These are phyloP conservation scores for Nicotiana tomentosiformis DNA, from an alignment of 257 asterid genomes.

Conservation along the genomic window DNA sequence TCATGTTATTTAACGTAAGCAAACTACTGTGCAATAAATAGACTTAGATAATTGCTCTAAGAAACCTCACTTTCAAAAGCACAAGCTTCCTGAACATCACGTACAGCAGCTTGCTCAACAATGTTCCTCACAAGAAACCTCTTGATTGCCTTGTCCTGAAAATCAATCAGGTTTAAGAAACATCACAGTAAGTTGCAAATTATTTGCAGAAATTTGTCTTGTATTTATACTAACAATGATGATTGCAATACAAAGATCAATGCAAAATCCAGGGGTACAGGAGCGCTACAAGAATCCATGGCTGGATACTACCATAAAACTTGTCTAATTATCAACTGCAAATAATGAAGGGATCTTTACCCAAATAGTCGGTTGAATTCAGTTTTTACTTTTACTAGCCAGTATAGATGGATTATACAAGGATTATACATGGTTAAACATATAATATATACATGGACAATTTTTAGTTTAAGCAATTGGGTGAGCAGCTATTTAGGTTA, in stretches of 20 bases:
- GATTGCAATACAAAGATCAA: not conserved
- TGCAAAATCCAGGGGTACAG: not conserved
- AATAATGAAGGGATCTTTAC: too few species aligned
- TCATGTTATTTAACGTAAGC: not conserved
- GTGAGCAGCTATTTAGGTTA: too few species aligned
- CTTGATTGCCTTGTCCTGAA: slow-evolving; percentile 66
- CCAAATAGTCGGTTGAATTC: too few species aligned
- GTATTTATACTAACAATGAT: not conserved
- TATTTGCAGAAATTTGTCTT: not conserved
- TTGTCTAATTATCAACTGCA: not conserved
- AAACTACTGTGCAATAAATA: not conserved
- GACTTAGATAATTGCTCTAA: not conserved
- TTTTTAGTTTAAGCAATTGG: too few species aligned
- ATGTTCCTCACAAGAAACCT: slow-evolving; percentile 61
- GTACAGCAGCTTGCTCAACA: slow-evolving; percentile 68
- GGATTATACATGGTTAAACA: too few species aligned
- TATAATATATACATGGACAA: too few species aligned
- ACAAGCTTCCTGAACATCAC: slow-evolving; percentile 71
- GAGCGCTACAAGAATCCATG: not conserved
- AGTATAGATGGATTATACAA: too few species aligned
- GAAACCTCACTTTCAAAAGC: slow-evolving; percentile 42
- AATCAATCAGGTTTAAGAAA: not conserved
- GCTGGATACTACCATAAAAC: not conserved
- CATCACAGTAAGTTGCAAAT: not conserved
- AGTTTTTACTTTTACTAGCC: too few species aligned